These are phyloP conservation scores for Kwoniella sp. DNA, from an alignment of 768 basidiomycete genomes.

Conservation along the genomic window DNA sequence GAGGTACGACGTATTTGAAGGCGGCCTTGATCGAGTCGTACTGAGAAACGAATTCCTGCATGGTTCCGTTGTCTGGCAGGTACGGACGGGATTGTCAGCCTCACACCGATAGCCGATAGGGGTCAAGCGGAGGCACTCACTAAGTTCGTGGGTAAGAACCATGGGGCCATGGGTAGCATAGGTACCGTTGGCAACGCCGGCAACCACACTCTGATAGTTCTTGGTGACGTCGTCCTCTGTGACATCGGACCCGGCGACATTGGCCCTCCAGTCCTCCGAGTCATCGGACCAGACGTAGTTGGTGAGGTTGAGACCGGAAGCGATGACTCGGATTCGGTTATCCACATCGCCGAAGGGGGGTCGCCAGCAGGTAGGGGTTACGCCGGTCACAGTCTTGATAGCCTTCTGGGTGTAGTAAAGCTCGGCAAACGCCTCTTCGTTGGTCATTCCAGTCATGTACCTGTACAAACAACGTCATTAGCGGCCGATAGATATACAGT, in stretches of 20 bases:
- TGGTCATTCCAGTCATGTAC: constrained; percentile 64
- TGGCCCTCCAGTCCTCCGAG: constrained; percentile 51
- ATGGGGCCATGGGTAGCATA: constrained; percentile 48
- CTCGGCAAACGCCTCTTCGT: constrained; percentile 54
- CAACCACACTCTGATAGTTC: constrained; percentile 51
- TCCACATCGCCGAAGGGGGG: constrained; percentile 56
- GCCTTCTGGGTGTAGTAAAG: constrained; percentile 50
- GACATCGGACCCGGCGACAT: constrained; percentile 32
- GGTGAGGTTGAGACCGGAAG: constrained; percentile 44
- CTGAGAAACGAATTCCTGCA: constrained; percentile 44
- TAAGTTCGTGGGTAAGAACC: constrained; percentile 55
- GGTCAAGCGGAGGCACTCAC: constrained; percentile 18
- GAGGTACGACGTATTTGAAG: constrained; percentile 49
- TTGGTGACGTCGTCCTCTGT: constrained; percentile 42
- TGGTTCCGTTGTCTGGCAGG: constrained; percentile 56
- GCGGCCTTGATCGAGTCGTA: constrained; percentile 44
- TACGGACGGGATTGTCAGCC: constrained; percentile 12
- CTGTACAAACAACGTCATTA: constrained; percentile 23
- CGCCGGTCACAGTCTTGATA: constrained; percentile 49
- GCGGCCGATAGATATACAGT: too few species aligned
- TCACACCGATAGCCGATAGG: neutral
- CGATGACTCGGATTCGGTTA: constrained; percentile 53
- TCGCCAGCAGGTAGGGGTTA: constrained; percentile 47
- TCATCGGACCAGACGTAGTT: constrained; percentile 52
- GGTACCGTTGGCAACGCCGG: constrained; percentile 42